phyloP scores from a whole-genome alignment of 1,284 basidiomycete genomes.

The Ustilago cynodontis region DNA sequence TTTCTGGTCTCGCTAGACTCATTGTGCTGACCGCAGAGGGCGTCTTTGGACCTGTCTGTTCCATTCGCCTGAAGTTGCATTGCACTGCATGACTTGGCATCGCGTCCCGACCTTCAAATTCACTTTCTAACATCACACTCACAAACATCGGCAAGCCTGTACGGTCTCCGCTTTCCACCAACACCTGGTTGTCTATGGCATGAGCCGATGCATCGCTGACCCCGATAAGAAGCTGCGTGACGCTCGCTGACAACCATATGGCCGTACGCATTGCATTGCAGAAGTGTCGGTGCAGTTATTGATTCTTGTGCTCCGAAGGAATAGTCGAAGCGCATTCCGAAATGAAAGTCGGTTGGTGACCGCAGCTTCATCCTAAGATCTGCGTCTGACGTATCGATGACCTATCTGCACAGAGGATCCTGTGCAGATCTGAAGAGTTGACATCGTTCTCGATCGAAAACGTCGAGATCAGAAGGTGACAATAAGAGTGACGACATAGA shows the following conservation, averaged over 20 bases:
- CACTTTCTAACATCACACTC: constrained; percentile 5
- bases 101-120: neutral
- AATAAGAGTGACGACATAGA: no score
- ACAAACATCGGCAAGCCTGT: constrained; percentile 9
- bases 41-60: neutral
- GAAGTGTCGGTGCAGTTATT: neutral
- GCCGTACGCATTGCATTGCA: neutral
- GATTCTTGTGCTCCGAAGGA: neutral
- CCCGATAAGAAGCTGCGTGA: neutral
- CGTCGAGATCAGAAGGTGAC: no score
- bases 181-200: neutral
- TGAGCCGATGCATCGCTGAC: neutral
- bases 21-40: neutral
- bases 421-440: no score
- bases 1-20: no score
- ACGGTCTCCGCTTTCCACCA: neutral
- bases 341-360: no score
- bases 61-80: neutral
- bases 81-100: constrained; percentile 6
- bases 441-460: no score
- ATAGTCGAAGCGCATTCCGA: neutral
- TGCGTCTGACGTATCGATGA: no score
- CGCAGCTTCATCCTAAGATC: no score
- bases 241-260: neutral
- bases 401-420: neutral